A percentile compares a stretch with the other conserved stretches of the same genome.
Conservation (phyloP, 306 rosid species). For the Corylus americana region DNA sequence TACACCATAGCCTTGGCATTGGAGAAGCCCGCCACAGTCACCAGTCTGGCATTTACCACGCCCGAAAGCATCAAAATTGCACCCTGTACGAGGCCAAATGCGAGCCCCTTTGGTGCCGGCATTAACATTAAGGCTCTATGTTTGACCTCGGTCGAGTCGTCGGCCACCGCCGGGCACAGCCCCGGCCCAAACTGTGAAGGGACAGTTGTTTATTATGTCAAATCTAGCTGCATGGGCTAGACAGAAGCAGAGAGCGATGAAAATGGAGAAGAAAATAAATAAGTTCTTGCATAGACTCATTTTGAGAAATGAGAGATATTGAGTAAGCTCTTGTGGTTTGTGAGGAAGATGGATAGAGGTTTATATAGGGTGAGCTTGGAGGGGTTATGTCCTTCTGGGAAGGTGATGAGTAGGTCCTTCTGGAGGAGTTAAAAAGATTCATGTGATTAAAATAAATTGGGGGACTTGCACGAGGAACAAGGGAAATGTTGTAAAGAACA, state of each 20-base stretch:
- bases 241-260: slow-evolving; percentile 19
- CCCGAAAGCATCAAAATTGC: slow-evolving; percentile 44
- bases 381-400: neutral
- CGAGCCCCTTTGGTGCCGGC: slow-evolving; percentile 44
- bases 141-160: slow-evolving; percentile 30
- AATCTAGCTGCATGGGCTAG: slow-evolving; percentile 33
- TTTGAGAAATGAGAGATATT: neutral
- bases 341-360: neutral
- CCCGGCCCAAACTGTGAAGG: slow-evolving; percentile 59
- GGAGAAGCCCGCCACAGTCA: slow-evolving; percentile 50
- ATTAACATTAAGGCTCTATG: slow-evolving; percentile 40
- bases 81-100: slow-evolving; percentile 77
- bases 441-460: no score
- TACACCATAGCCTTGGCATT: slow-evolving; percentile 42
- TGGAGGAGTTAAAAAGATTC: no score
- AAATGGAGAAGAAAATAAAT: slow-evolving; percentile 9
- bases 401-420: no score
- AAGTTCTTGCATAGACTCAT: slow-evolving; percentile 22
- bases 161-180: slow-evolving; percentile 56
- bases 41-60: slow-evolving; percentile 47
- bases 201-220: slow-evolving; percentile 49
- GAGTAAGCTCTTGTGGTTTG: no score
- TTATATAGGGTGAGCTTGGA: neutral
- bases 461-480: no score
- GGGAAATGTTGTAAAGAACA: no score